phyloP scores from a whole-genome alignment of 164 flowering plant genomes.

The Piper longum region DNA sequence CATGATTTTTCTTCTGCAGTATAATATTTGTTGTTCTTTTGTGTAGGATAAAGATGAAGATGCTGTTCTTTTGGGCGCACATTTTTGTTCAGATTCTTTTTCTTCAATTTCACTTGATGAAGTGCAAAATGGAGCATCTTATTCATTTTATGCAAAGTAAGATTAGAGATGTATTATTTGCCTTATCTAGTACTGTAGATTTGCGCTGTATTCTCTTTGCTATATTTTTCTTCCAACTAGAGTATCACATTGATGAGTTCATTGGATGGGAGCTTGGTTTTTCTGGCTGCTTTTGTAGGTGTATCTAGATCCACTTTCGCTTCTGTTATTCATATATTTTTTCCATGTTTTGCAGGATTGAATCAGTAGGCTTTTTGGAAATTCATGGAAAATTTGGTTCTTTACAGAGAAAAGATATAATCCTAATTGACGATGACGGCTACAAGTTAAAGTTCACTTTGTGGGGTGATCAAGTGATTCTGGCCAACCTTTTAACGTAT shows the following conservation, averaged over 20 bases:
- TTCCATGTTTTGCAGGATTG: slow-evolving; percentile 32
- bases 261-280: not conserved
- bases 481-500: slow-evolving; percentile 80
- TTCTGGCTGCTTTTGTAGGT: not conserved
- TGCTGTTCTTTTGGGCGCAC: slow-evolving; percentile 85
- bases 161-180: not conserved
- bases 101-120: slow-evolving; percentile 64
- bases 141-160: slow-evolving; percentile 78
- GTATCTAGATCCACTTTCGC: not conserved
- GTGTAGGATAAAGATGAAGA: slow-evolving; percentile 82
- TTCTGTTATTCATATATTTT: not conserved
- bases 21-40: not conserved
- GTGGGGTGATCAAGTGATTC: slow-evolving; percentile 85
- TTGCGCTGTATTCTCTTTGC: too few species aligned
- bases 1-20: not conserved
- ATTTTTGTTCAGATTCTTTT: slow-evolving; percentile 83
- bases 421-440: slow-evolving; percentile 74
- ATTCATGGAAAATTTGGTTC: slow-evolving; percentile 31
- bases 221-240: not conserved
- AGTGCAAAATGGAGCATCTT: slow-evolving; percentile 40
- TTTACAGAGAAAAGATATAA: slow-evolving; percentile 45
- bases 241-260: not conserved
- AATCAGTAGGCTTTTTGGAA: slow-evolving; percentile 51
- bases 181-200: not conserved
- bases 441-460: slow-evolving; percentile 42